These are phyloP conservation scores for Apiotrichum siamense DNA, from an alignment of 1,284 basidiomycete species.

Conservation along the genomic window DNA sequence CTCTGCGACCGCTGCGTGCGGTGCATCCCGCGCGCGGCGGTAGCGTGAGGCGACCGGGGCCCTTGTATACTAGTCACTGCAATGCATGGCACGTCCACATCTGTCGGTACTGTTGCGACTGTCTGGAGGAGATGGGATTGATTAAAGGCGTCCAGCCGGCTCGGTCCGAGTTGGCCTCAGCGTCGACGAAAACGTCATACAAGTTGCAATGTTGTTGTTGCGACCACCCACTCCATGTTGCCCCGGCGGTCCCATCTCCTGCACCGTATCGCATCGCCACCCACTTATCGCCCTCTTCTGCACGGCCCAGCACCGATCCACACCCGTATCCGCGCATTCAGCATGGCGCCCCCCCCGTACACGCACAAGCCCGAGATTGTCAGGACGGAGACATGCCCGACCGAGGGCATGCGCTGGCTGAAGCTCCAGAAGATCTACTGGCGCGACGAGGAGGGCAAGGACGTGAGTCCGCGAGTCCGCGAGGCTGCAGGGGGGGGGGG, in stretches of 20 bases:
- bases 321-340: not conserved
- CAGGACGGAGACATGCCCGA: constrained; percentile 30
- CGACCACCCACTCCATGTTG: too few relatives aligned
- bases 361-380: constrained; percentile 16
- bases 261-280: too few relatives aligned
- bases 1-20: not conserved
- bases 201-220: too few relatives aligned
- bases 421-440: constrained; percentile 56
- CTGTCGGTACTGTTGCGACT: not conserved
- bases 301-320: too few relatives aligned
- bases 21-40: not conserved
- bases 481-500: not conserved
- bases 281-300: not conserved
- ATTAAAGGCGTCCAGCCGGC: too few relatives aligned
- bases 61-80: constrained; percentile 25
- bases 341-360: not conserved
- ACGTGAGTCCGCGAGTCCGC: constrained; percentile 51
- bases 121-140: too few relatives aligned
- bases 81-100: constrained; percentile 24
- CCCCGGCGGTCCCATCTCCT: too few relatives aligned
- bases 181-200: not conserved
- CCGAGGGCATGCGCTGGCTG: constrained; percentile 43
- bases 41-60: constrained; percentile 7
- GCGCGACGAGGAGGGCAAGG: constrained; percentile 63
- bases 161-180: not conserved